These are phyloP conservation scores for Drechslerella stenobrocha DNA, from an alignment of 2,329 filamentous ascomycete species.

Conservation along the genomic window DNA sequence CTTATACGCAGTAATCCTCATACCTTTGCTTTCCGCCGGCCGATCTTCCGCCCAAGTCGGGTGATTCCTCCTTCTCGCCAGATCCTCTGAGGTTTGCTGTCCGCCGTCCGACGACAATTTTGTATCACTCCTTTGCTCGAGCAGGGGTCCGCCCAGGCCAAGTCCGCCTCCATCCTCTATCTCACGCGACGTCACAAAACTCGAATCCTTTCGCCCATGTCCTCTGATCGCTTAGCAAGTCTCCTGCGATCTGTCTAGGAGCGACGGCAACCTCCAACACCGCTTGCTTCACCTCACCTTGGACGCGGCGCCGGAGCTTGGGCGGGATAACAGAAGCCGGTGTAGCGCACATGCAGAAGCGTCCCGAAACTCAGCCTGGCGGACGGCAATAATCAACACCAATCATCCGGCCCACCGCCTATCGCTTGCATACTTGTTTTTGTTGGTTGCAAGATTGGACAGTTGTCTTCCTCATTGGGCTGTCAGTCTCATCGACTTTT, in stretches of 20 bases:
- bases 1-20: slow-evolving; percentile 35
- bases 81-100: slow-evolving; percentile 19
- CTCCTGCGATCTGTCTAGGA: slow-evolving; percentile 35
- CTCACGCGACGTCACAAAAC: slow-evolving; percentile 49
- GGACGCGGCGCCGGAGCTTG: slow-evolving; percentile 23
- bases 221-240: slow-evolving; percentile 41
- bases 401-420: slow-evolving; percentile 42
- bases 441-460: slow-evolving; percentile 49
- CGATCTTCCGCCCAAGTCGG: slow-evolving; percentile 43
- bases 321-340: slow-evolving; percentile 16
- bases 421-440: slow-evolving; percentile 34
- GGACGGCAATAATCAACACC: slow-evolving; percentile 49
- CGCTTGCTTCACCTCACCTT: slow-evolving; percentile 17
- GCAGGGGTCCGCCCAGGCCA: slow-evolving; percentile 43
- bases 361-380: slow-evolving; percentile 45
- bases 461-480: slow-evolving; percentile 48
- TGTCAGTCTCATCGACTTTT: slow-evolving; percentile 30
- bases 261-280: slow-evolving; percentile 25
- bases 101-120: slow-evolving; percentile 44
- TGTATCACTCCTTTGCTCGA: slow-evolving; percentile 43
- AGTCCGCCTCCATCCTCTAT: slow-evolving; percentile 39
- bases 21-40: slow-evolving; percentile 26
- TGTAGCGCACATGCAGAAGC: slow-evolving; percentile 48
- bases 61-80: slow-evolving; percentile 16
- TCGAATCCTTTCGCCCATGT: slow-evolving; percentile 45